Evolutionary conservation across 768 basidiomycete species (phyloP), one percentile per base, ranked within the genome.

Genomic region (Lentinus brumalis): DNA sequence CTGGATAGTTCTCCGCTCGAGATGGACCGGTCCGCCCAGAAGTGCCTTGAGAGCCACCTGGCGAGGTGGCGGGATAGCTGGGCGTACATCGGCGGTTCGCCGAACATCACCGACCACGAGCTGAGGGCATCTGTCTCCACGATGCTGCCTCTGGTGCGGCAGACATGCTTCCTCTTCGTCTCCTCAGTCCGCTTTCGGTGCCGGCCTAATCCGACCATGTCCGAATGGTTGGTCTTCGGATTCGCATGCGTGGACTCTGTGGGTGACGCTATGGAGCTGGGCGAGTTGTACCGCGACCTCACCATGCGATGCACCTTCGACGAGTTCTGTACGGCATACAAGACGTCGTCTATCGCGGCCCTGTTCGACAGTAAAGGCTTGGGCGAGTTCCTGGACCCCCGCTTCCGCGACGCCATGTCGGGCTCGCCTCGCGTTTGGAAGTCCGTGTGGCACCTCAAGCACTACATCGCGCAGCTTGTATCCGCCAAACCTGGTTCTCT

Each of bases 401-500:
- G 52, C 18, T 56, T 77, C 42, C 63, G 67, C 9, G 73, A 72
- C 40, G 64, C 75, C 32, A 66, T 78, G 15, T 54, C 57, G 0
- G 54, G 59, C 12, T 56, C 64, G 7, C 70, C 69, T 1, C 11
- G n/a, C 2, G 9, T 42, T 2, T 50, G 51, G 30, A 68, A 69
- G 41, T 75, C 76, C 9, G 77, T 78, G 15, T 79, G 77, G 77
- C n/a, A 68, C 35, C 68, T 79, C 41, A 79, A 77, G 64, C 69
- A 71, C 47, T 72, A 69, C 53, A 60, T 71, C 45, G 57, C 47
- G 12, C 47, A 16, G 21, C 49, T 53, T 42, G 50, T 40, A 15
- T 8, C 26, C 5, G 18, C 30, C 16, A 4, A 2, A 7, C 49
- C 21, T 4, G 18, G 8, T 16, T n/a, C n/a, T n/a, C 31, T 18